Base-by-base conservation (phyloP, 1,284 basidiomycete genomes). In the Rhizoctonia solani region DNA sequence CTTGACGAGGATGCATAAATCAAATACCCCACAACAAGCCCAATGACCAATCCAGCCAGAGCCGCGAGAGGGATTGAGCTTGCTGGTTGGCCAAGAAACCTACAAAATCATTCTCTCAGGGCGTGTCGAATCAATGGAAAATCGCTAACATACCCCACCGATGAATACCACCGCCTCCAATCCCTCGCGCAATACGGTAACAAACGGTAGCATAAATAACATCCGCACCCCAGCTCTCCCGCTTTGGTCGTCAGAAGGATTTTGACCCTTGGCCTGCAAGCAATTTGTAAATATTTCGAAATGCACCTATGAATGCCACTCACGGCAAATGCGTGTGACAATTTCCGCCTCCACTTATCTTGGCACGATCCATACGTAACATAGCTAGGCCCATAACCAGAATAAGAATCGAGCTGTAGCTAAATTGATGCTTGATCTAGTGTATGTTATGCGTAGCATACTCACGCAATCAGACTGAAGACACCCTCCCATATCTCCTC, bases 141-240 rank as follows among this genome's bases (percentile, higher is more conserved):
- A 16, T 16, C 39, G 25, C 21, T 16, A 2, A 77, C 77, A 71
- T 66, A 80, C 93, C 67, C 94, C 93, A 16, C 94, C 92, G 55
- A 97, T 92, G 75, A 97, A 97, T 70, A 97, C 82, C 68, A 96
- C 88, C 1, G 92, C 93, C 77, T 97, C 95, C 71, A 97, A 32
- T 73, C 93, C 94, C 80, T 97, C 95, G 72, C 94, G 88, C 47
- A 95, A 80, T 39, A 97, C 90, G 3, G 94, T 95, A 74, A 96
- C 85, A 71, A 95, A 78, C 0, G 94, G 94, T 3, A 97, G 82
- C 65, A 94, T 74, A 80, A 97, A 93, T 41, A 97, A 82, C 86
- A 4, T 63, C 21, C 47, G 6, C n/a, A 63, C 44, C 16, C 58
- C 58, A 29, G 58, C 58, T 42, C 34, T 49, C 2, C 58, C 47